Base-by-base conservation (phyloP, 2,329 filamentous ascomycete species). In the Verticillium nubilum region DNA sequence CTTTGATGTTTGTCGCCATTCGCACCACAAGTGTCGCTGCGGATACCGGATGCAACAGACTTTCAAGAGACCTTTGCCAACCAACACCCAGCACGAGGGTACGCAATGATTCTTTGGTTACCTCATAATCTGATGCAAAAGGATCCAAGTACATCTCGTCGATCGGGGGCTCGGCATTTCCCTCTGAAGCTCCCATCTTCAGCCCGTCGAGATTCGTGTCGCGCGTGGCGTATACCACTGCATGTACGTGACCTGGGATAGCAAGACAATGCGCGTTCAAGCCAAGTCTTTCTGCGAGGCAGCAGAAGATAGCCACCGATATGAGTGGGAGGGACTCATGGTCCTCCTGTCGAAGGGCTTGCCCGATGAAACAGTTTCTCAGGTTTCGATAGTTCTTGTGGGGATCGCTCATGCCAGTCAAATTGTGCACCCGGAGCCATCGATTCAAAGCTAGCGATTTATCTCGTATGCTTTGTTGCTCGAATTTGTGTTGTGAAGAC, bases 261-360 rank as follows among this genome's bases (percentile, higher is more conserved):
- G 89, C 87, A 66, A 90, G 94, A 58, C 90, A 92, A 33, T 86
- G 85, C 0, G 93, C 91, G 65, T 88, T 82, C 54, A 99, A 73
- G 1, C 89, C 90, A 13, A 97, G 71, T 37, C 89, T 83, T 58
- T 84, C 81, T 1, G 92, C 93, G 17, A 98, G 73, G 60, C 86
- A 87, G 68, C 90, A 95, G 74, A 89, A 99, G 63, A 98, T 96
- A 61, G 88, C 89, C 59, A 89, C 89, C 1, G 92, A 95, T 62
- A 97, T 89, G 56, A 97, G 81, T 1, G 94, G 95, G 9, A 97
- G 80, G 1, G 92, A 94, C 28, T 90, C 87, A 67, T 96, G 92
- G 0, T 83, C 81, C 6, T 83, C 76, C 56, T 90, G 86, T 35
- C 85, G 86, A 52, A 98, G 78, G 4, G 90, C 91, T 62, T 96